These are phyloP conservation scores for Pythium biforme DNA, from an alignment of 352 stramenopile species.

Conservation along the genomic window DNA sequence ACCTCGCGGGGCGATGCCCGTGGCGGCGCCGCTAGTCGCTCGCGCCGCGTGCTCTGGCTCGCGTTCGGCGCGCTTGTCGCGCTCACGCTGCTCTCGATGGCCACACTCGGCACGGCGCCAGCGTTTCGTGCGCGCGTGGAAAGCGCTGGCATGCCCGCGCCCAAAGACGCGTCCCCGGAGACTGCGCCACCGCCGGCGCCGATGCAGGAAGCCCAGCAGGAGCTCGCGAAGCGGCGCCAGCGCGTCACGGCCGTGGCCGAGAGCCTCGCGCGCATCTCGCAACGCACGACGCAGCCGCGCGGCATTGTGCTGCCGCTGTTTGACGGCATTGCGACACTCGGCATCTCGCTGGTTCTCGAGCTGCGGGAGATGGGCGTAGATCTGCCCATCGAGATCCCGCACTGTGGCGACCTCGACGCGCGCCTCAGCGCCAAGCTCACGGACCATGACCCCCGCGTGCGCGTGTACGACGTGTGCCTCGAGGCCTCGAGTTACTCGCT, in stretches of 20 bases:
- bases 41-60: constrained; percentile 11
- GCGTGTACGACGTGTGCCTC: constrained; percentile 67
- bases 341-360: constrained; percentile 64
- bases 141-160: neutral
- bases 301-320: constrained; percentile 70
- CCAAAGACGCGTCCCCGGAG: neutral
- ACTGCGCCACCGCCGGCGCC: neutral
- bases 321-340: constrained; percentile 53
- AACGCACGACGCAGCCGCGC: constrained; percentile 35
- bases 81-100: constrained; percentile 16
- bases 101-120: constrained; percentile 3
- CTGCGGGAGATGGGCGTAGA: constrained; percentile 45
- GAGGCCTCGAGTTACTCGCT: constrained; percentile 27
- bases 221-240: neutral
- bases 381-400: constrained; percentile 63
- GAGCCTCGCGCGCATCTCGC: constrained; percentile 14
- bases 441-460: constrained; percentile 42
- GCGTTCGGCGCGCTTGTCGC: constrained; percentile 14
- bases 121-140: neutral
- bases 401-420: constrained; percentile 62
- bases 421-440: constrained; percentile 32
- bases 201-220: neutral
- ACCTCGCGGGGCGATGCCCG: neutral
- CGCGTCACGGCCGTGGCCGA: constrained; percentile 10
- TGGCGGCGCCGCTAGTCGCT: neutral